Conservation (phyloP, 345 rosid species). For the Arabis hirsuta region DNA sequence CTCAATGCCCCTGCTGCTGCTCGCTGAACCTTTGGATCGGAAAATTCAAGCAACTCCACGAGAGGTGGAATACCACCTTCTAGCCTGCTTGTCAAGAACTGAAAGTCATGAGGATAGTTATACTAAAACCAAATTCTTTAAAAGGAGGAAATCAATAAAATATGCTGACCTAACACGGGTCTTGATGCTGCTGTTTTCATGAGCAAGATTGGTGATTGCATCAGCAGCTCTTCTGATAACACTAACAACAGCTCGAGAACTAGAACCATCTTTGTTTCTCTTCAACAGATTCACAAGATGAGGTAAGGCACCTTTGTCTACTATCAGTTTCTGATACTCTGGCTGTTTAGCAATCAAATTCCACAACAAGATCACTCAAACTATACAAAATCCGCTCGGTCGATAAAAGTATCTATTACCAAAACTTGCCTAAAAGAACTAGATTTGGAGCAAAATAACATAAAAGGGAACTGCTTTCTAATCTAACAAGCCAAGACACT, state of each 20-base stretch:
- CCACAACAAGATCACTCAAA: constrained; percentile 35
- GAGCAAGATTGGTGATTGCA: constrained; percentile 98
- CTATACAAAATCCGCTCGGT: not conserved
- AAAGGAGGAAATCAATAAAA: constrained; percentile 18
- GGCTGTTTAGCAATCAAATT: constrained; percentile 66
- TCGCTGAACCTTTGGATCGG: constrained; percentile 93
- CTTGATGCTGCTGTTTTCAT: constrained; percentile 94
- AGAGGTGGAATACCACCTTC: constrained; percentile 98
- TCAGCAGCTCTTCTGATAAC: constrained; percentile 97
- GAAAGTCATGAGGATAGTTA: constrained; percentile 31
- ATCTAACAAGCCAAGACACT: constrained; percentile 6
- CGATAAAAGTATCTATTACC: constrained; percentile 2
- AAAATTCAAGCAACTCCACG: constrained; percentile 88
- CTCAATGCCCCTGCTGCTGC: constrained; percentile 99
- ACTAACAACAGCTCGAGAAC: constrained; percentile 79
- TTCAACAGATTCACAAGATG: constrained; percentile 82
- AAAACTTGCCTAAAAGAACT: constrained; percentile 1
- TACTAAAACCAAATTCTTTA: constrained; percentile 19
- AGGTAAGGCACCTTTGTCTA: constrained; percentile 86
- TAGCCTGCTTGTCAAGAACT: constrained; percentile 56
- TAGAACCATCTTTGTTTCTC: constrained; percentile 65
- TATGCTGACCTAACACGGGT: constrained; percentile 90
- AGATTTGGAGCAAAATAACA: constrained; percentile 14
- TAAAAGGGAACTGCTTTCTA: constrained; percentile 22
- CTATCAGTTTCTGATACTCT: constrained; percentile 95